Conservation (phyloP, 176 grass and related monocot genomes). For the Aegilops speltoides region DNA sequence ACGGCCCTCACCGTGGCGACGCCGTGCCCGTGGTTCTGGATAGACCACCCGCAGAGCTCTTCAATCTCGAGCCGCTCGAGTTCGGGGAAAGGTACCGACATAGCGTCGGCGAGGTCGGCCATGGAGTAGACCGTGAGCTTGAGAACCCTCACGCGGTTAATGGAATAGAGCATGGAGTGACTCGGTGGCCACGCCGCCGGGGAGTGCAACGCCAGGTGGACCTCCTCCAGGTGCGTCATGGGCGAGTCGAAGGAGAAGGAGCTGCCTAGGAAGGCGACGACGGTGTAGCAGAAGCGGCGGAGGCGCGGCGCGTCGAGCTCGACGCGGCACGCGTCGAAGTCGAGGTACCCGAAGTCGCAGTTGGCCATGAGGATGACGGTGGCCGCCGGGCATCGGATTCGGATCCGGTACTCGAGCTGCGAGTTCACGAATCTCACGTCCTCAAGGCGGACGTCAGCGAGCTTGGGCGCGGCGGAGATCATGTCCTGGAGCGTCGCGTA, state of each 20-base stretch:
- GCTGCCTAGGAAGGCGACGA: too few species aligned
- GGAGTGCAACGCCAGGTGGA: neutral
- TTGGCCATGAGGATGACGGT: neutral
- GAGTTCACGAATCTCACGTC: neutral
- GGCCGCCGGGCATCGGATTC: neutral
- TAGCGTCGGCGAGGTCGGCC: too few species aligned
- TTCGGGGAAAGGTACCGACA: neutral
- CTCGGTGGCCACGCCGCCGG: neutral
- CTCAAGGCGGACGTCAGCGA: neutral
- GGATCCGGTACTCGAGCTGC: neutral
- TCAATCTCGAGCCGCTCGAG: neutral
- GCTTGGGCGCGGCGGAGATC: neutral
- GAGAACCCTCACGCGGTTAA: neutral
- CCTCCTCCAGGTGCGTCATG: too few species aligned
- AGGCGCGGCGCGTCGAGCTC: neutral
- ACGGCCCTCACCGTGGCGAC: neutral
- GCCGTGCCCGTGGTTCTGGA: neutral
- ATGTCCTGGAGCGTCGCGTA: neutral
- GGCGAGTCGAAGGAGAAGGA: too few species aligned
- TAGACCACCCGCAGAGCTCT: neutral
- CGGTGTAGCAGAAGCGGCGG: neutral
- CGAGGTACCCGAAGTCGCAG: neutral
- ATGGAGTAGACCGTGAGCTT: neutral
- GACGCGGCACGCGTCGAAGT: neutral
- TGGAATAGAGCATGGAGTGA: neutral